Percentiles rank a stretch among this genome's conserved stretches.
Conservation (phyloP, 2,329 filamentous ascomycete species). For the Ophiostoma novo-ulmi region DNA sequence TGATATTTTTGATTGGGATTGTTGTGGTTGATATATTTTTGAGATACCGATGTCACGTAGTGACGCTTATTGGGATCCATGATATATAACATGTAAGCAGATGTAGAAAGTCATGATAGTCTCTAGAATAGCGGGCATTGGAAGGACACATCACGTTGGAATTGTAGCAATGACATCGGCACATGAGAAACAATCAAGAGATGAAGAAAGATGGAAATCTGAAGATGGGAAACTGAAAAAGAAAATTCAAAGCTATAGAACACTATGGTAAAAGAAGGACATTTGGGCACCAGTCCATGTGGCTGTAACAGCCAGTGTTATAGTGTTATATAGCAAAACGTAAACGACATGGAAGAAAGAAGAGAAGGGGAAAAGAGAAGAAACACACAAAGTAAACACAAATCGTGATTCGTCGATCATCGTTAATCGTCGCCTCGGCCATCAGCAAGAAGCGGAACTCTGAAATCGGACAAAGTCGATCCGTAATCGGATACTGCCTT, state of each 20-base stretch:
- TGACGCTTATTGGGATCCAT: neutral
- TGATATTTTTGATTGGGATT: neutral
- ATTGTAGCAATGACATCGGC: neutral
- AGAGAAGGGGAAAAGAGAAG: neutral
- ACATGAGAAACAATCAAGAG: neutral
- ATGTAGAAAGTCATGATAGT: neutral
- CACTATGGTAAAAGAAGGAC: neutral
- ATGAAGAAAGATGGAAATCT: neutral
- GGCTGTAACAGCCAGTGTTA: neutral
- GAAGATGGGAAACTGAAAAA: neutral
- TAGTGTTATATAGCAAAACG: neutral
- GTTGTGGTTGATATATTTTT: neutral
- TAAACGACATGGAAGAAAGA: neutral
- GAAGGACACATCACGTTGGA: neutral
- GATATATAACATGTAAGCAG: neutral
- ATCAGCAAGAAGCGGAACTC: neutral
- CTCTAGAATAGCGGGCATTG: neutral
- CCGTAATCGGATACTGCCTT: neutral
- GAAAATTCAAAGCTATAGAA: neutral
- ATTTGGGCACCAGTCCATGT: neutral
- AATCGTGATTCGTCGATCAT: slow-evolving; percentile 2
- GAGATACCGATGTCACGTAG: neutral
- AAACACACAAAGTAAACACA: slow-evolving; percentile 5
- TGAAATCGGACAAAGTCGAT: neutral
- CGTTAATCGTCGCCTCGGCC: slow-evolving; percentile 10